Base-by-base conservation (phyloP, 495 filamentous ascomycete species). In the Aspergillus nidulans region DNA sequence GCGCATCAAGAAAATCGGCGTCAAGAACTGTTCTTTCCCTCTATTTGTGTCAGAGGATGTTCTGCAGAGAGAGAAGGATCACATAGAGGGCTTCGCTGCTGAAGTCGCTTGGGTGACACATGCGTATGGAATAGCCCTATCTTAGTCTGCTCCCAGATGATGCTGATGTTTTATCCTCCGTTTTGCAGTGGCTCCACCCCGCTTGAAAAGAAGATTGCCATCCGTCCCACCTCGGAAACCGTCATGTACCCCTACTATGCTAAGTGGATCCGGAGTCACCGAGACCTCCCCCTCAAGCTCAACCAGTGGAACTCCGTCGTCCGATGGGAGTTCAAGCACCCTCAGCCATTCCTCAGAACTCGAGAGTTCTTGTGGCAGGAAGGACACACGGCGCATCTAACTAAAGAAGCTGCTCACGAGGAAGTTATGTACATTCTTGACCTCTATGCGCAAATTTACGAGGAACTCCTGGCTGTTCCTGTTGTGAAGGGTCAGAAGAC, bases 221-320 rank as follows among this genome's bases (percentile, higher is more conserved):
- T 99, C 50, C 91, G 95, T 64, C 94, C 94, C 41, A 99, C 94
- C 16, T 92, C 88, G 32, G 94, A 96, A 72, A 90, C 89, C 52
- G 89, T 92, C 64, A 94, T 95, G 89, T 94, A 95, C 74, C 84
- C 87, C 4, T 94, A 97, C 78, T 98, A 96, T 72, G 80, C 90
- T 53, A 94, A 96, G 69, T 96, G 92, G 90, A 97, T 97, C 71
- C 82, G 91, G 61, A 88, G 83, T 64, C 91, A 97, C 74, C 82
- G 94, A 61, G 95, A 97, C 64, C 85, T 98, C 45, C 95, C 94
- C 42, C 83, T 97, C 48, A 82, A 85, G 62, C 78, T 97, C 46
- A 96, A 97, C 74, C 94, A 98, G 72, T 98, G 94, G 94, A 96
- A 96, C 78, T 92, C 87, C 6, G 92, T 97, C 47, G 92, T 97